Evolutionary conservation across 352 stramenopile species (phyloP).

Genomic region (Globisporangium megalacanthum): DNA sequence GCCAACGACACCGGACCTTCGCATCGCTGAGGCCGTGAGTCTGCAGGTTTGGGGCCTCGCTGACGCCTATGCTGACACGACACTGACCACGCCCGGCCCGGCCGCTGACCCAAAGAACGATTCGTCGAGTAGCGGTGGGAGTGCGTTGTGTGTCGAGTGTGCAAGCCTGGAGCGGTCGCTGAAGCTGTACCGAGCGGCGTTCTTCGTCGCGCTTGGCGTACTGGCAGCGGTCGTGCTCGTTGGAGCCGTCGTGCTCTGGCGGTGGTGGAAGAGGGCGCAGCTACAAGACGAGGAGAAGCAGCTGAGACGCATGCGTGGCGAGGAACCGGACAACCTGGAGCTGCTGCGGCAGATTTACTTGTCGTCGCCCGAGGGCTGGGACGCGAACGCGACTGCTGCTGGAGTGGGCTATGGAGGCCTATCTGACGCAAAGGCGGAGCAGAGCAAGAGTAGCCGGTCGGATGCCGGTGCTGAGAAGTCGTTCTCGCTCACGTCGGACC

Average conservation of each 20-base stretch:
- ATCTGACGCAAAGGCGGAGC: not conserved
- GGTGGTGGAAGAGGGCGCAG: slow-evolving; percentile 11
- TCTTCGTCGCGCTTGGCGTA: slow-evolving; percentile 23
- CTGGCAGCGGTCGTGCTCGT: slow-evolving; percentile 11
- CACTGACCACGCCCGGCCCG: not conserved
- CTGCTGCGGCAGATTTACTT: slow-evolving; percentile 37
- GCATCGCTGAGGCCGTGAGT: slow-evolving; percentile 4
- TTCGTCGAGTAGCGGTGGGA: not conserved
- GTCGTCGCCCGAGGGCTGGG: slow-evolving; percentile 18
- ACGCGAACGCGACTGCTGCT: not conserved
- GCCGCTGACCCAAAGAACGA: not conserved
- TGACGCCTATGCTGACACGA: not conserved
- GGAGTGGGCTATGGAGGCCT: no score
- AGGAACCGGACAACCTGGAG: slow-evolving; percentile 34
- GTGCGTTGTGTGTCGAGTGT: slow-evolving; percentile 1
- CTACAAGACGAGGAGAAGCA: slow-evolving; percentile 26
- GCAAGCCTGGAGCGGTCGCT: slow-evolving; percentile 17
- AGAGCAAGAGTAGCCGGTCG: not conserved
- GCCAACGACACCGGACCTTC: not conserved
- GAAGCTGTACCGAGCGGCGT: slow-evolving; percentile 22
- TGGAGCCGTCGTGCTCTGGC: slow-evolving; percentile 7
- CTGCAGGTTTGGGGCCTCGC: slow-evolving; percentile 1
- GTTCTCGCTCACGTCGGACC: not conserved
- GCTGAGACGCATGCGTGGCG: slow-evolving; percentile 33
- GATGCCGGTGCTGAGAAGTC: not conserved